Evolutionary conservation across 495 filamentous ascomycete species (phyloP).

Genomic region (Podospora anserina): DNA sequence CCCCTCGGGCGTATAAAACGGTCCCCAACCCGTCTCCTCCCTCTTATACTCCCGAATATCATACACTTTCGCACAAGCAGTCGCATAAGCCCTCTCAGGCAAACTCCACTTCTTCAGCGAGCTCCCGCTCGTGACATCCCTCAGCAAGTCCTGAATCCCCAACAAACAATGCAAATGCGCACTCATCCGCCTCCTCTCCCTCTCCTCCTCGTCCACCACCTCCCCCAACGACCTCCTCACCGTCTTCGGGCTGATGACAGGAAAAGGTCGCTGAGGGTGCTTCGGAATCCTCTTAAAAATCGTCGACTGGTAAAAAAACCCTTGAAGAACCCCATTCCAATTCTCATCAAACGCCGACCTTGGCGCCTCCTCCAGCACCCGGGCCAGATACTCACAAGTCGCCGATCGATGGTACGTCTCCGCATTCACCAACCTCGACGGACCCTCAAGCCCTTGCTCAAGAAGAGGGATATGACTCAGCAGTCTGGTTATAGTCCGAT

Average conservation of each 20-base stretch:
- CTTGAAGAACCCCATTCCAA: not conserved
- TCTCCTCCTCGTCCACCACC: constrained; percentile 8
- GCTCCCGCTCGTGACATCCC: constrained; percentile 38
- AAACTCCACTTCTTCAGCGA: constrained; percentile 27
- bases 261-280: not conserved
- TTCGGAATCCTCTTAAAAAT: not conserved
- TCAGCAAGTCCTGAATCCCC: not conserved
- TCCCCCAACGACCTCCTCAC: not conserved
- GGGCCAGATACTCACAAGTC: not conserved
- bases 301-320: not conserved
- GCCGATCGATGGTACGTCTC: not conserved
- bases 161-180: constrained; percentile 61
- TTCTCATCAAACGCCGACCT: not conserved
- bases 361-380: not conserved
- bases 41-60: constrained; percentile 61
- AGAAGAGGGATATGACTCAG: constrained; percentile 33
- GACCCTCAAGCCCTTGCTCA: not conserved
- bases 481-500: constrained; percentile 34
- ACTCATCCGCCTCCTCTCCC: constrained; percentile 48
- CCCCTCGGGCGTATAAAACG: constrained; percentile 54
- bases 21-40: constrained; percentile 56
- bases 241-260: not conserved
- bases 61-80: constrained; percentile 59
- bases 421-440: not conserved
- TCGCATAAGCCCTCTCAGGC: not conserved